phyloP scores from a whole-genome alignment of 208 protist species.

The Porcisia hertigi region DNA sequence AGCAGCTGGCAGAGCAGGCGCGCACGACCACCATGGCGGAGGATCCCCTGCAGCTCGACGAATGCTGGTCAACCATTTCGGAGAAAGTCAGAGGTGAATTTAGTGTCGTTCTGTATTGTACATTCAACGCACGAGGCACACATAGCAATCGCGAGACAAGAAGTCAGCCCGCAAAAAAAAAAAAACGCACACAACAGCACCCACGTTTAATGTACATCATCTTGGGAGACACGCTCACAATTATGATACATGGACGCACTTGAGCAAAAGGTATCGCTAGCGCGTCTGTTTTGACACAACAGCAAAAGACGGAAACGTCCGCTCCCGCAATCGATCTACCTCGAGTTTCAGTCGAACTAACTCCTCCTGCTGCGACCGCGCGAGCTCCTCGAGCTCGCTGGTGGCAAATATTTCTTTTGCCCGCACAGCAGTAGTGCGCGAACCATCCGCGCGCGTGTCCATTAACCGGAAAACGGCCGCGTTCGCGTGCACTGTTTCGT shows the following conservation, averaged over 20 bases:
- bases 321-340: slow-evolving; percentile 85
- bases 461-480: slow-evolving; percentile 61
- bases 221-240: not conserved
- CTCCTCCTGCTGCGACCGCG: slow-evolving; percentile 87
- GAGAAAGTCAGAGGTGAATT: not conserved
- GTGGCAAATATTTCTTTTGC: slow-evolving; percentile 78
- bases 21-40: not conserved
- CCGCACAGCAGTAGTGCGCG: slow-evolving; percentile 28
- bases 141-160: not conserved
- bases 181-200: slow-evolving; percentile 1
- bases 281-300: slow-evolving; percentile 83
- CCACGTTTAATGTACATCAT: not conserved
- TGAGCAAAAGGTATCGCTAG: not conserved
- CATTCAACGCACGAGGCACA: not conserved
- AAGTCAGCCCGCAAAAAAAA: slow-evolving; percentile 1
- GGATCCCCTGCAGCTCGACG: not conserved
- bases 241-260: not conserved
- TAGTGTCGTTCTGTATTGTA: not conserved
- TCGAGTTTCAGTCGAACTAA: slow-evolving; percentile 78
- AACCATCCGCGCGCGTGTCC: slow-evolving; percentile 62
- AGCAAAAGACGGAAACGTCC: slow-evolving; percentile 91
- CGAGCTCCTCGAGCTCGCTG: slow-evolving; percentile 85
- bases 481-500: slow-evolving; percentile 56
- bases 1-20: not conserved
- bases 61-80: not conserved